Conservation (phyloP, 169 alveolate species). For the Plasmodium ovale region DNA sequence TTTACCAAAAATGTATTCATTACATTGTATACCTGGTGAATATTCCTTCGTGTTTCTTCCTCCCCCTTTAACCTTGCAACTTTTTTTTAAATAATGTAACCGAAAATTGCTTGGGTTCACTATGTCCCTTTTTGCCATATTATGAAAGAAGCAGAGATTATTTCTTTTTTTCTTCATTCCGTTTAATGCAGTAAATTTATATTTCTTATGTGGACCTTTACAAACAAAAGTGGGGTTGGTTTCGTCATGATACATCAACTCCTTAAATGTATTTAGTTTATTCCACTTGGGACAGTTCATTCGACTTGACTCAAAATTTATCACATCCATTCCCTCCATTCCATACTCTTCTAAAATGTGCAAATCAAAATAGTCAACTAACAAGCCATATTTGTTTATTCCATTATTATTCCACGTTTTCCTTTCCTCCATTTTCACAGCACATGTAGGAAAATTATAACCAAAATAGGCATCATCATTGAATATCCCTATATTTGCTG, state of each 20-base stretch:
- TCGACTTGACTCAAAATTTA: neutral
- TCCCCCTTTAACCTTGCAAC: neutral
- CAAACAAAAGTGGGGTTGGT: neutral
- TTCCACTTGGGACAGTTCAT: neutral
- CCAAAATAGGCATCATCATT: neutral
- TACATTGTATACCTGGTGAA: neutral
- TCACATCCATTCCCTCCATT: neutral
- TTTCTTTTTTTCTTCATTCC: slow-evolving; percentile 37
- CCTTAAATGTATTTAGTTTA: slow-evolving; percentile 32
- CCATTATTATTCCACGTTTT: neutral
- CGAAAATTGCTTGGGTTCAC: slow-evolving; percentile 27
- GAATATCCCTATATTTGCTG: neutral
- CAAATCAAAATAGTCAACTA: slow-evolving; percentile 32
- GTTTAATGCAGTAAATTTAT: neutral
- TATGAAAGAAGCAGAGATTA: slow-evolving; percentile 17
- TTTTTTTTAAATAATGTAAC: neutral
- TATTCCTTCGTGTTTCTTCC: neutral
- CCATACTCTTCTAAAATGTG: slow-evolving; percentile 50
- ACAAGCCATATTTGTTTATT: neutral
- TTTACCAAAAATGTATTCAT: neutral
- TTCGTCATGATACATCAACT: slow-evolving; percentile 17
- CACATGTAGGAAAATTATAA: neutral
- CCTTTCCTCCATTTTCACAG: neutral
- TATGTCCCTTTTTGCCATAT: slow-evolving; percentile 25
- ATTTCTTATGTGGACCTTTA: neutral